Base-by-base conservation (phyloP, 2,329 filamentous ascomycete genomes). In the Cercospora sp. region DNA sequence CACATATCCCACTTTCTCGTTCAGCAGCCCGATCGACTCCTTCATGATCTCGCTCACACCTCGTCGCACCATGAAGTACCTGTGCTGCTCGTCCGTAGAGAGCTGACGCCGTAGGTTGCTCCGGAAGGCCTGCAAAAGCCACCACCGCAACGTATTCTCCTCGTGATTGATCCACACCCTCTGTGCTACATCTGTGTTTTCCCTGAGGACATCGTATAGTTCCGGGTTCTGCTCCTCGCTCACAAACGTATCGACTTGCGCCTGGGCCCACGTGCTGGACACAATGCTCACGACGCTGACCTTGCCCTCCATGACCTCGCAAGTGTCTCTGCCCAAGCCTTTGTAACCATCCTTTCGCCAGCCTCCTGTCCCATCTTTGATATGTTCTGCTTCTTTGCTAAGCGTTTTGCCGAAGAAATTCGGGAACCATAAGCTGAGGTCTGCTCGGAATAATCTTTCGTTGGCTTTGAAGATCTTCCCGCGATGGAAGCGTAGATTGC, bases 381-480 rank as follows among this genome's bases (percentile, higher is more conserved):
- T 85, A 1, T 91, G 97, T 71, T 86, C 84, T 60, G 93, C 93
- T 77, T 75, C 60, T 73, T 87, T 88, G 64, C 87, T 82, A 31
- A 97, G 84, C 1, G 93, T 97, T 73, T 87, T 84, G 57, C 95
- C 95, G 78, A 87, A 87, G 67, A 99, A 84, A 81, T 99, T 99
- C 57, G 95, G 95, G 82, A 99, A 97, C 84, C 91, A 98, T 71
- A 97, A 87, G 5, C 94, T 91, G 62, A 89, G 86, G 45, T 96
- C 92, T 72, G 86, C 86, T 76, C 89, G 91, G 85, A 98, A 98
- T 60, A 94, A 86, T n/a, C 90, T 86, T 3, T 91, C 88, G 42
- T 94, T 94, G 20, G 93, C 89, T 62, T 94, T 83, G 82, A 97
- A 99, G 26, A 93, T 93, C 81, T 99, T 99, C 76, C 95, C 95